A percentile compares a stretch with the other conserved stretches of the same genome.
These are phyloP conservation scores for Hippophae tibetana DNA, from an alignment of 306 rosid genomes.

Conservation along the genomic window DNA sequence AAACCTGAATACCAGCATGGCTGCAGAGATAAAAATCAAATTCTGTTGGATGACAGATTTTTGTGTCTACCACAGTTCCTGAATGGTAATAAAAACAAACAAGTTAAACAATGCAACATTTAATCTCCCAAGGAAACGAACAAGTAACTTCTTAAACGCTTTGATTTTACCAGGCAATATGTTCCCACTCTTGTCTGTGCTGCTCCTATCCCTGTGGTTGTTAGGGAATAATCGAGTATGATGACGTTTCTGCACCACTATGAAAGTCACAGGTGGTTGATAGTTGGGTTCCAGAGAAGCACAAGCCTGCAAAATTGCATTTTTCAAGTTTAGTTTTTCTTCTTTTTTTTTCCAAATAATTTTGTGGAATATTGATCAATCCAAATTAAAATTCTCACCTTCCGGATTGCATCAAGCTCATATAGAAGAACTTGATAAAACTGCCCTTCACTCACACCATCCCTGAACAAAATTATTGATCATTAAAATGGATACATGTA, in stretches of 20 bases:
- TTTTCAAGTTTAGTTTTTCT: slow-evolving; percentile 5
- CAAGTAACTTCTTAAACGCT: neutral
- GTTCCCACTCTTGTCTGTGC: slow-evolving; percentile 84
- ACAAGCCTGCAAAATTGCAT: slow-evolving; percentile 49
- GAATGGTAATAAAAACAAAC: neutral
- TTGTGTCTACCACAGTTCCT: neutral
- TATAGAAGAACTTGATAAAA: slow-evolving; percentile 84
- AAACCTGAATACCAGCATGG: neutral
- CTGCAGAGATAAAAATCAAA: neutral
- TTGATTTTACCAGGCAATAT: slow-evolving; percentile 60
- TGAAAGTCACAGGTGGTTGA: slow-evolving; percentile 92
- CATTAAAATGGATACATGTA: neutral
- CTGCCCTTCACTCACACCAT: slow-evolving; percentile 93
- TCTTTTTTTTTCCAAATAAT: neutral
- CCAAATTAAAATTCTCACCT: slow-evolving; percentile 36
- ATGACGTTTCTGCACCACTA: slow-evolving; percentile 88
- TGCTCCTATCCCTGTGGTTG: slow-evolving; percentile 68
- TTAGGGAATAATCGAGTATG: slow-evolving; percentile 79
- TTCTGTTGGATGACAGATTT: neutral
- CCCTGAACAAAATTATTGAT: slow-evolving; percentile 42
- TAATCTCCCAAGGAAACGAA: too few species aligned
- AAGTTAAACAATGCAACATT: too few species aligned
- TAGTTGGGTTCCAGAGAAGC: slow-evolving; percentile 90
- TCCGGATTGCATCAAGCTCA: slow-evolving; percentile 84
- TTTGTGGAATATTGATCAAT: neutral